Conservation (phyloP, 257 asterid species). For the Thymus mandschuricus region DNA sequence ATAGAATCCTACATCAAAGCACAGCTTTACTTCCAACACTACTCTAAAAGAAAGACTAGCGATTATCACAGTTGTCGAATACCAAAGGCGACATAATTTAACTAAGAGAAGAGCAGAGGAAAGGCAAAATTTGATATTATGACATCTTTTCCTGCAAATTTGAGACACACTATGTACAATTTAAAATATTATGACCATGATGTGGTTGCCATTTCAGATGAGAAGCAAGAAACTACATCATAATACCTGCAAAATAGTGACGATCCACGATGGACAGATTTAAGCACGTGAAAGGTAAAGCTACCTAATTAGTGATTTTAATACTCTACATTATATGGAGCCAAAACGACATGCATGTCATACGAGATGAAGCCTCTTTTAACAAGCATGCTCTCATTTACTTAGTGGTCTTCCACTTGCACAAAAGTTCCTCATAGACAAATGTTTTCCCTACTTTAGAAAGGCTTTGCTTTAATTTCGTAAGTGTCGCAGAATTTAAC, state of each 20-base stretch:
- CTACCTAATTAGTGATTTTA: too few relatives aligned
- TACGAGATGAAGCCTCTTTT: neutral
- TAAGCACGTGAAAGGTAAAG: too few relatives aligned
- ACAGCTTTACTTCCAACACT: neutral
- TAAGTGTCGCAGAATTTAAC: slow-evolving; percentile 56
- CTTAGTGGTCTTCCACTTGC: slow-evolving; percentile 60
- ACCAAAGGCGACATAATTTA: too few relatives aligned
- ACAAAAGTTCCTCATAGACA: slow-evolving; percentile 60
- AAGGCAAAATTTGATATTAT: neutral
- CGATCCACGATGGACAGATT: too few relatives aligned
- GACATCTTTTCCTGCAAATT: neutral
- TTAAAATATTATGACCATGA: neutral
- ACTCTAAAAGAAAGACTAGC: neutral
- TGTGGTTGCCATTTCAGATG: neutral
- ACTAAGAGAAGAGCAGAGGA: neutral
- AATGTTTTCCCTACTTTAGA: slow-evolving; percentile 48
- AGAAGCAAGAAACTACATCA: too few relatives aligned
- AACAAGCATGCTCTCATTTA: slow-evolving; percentile 16
- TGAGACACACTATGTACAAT: neutral
- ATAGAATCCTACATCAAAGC: neutral
- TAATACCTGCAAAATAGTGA: too few relatives aligned
- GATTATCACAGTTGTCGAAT: too few relatives aligned
- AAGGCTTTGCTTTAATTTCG: slow-evolving; percentile 68
- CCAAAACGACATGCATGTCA: neutral
- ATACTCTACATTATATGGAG: neutral